Base-by-base conservation (phyloP, 1,284 basidiomycete genomes). In the Pseudozyma flocculosa region DNA sequence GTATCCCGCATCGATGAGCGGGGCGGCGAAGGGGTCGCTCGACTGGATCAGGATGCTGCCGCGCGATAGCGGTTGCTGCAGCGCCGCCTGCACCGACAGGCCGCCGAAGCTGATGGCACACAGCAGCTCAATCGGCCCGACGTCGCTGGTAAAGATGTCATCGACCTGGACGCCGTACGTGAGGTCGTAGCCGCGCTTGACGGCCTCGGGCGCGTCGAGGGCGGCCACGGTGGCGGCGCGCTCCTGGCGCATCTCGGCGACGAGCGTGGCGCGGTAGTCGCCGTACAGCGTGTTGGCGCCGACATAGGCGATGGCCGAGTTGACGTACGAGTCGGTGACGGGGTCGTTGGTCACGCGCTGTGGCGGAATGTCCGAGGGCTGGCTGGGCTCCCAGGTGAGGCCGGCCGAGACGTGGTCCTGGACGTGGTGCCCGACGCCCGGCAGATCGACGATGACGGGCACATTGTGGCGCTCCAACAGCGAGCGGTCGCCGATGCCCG, bases 351-450 rank as follows among this genome's bases (percentile, higher is more conserved):
- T 71, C 3, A 68, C 32, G 1, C 39, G 42, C 8, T 44, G 40
- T 0, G 69, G 69, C 0, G 69, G 52, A 43, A 71, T 61, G 14
- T 54, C 82, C 45, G 82, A 79, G 5, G 36, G 14, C 3, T 78
- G 79, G 17, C 73, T 79, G 2, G 84, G 82, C 40, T 79, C 78
- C 79, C 80, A 86, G 5, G 80, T 75, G 10, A 86, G 79, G 59
- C 81, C 78, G 18, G 83, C 81, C 50, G 55, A 58, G 37, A 55
- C 37, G 55, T 55, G 87, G 73, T 90, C 87, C 74, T 88, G 86
- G 40, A 89, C 73, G 78, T 88, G 85, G 78, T 87, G 84, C 1
- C 88, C 88, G 48, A 91, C 88, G 50, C 86, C 86, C 4, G 87
- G 87, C 2, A 88, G 80, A 55, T 85, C 84, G 38, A 81, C 56